Evolutionary conservation across 139 green algal species (phyloP), one percentile per base, ranked within the genome.

Genomic region (Closterium sp.): DNA sequence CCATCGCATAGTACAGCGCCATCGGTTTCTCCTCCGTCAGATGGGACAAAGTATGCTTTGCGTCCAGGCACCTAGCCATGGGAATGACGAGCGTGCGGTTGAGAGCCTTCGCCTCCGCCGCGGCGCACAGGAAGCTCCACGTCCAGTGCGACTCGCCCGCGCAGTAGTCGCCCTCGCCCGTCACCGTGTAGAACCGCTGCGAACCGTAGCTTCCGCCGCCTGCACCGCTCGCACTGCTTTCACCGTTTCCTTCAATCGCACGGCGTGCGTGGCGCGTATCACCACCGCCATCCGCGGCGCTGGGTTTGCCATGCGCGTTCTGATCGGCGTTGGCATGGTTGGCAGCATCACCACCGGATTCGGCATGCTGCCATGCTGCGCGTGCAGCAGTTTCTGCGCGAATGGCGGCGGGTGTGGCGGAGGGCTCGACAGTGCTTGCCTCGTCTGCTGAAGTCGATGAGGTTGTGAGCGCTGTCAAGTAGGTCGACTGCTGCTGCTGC

Each of bases 61-160:
- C 31, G 24, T 19, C 1, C 87, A 89, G 87, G 87, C 87, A 89
- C 31, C 29, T 11, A 2, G 29, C 29, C 19, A 31, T 24, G 87
- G 29, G 28, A 5, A 89, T 13, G 27, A 89, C 28, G 29, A 89
- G 27, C 31, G 87, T 89, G 87, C 87, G 87, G 29, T 42, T 42
- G 87, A 89, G 87, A 4, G 9, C 13, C 19, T 29, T 24, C 3
- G 87, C 87, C 87, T 89, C 87, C 19, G 31, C 87, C 11, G 87
- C 87, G 13, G 87, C 87, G 87, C 87, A 89, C 87, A 89, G 87
- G 29, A 89, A 62, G 87, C 87, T 89, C 29, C 30, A 89, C 29
- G n/a, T 42, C 87, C 87, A 89, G 28, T 89, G 87, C 85, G 29
- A 38, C 85, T 38, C 85, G 31, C 87, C 87, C 24, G 87, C 32